phyloP scores from a whole-genome alignment of 805 yeast genomes.

The Lipomyces sp. region DNA sequence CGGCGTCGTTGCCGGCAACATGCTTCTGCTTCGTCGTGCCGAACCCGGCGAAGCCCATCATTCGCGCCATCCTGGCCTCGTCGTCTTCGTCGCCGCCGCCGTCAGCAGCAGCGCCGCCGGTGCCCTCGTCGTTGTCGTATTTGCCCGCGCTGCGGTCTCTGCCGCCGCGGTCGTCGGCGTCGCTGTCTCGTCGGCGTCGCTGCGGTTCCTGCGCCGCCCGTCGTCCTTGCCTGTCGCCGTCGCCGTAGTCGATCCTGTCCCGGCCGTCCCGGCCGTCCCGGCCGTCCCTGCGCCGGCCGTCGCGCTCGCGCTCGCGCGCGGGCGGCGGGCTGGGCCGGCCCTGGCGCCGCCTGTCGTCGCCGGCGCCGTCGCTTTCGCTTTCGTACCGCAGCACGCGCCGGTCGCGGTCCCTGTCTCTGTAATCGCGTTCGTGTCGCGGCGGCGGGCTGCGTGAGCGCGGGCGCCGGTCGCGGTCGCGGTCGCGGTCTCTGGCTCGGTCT shows the following conservation, averaged over 20 bases:
- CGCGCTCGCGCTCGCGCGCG: too few relatives aligned
- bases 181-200: background rate
- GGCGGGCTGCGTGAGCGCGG: background rate
- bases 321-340: too few relatives aligned
- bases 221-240: too few relatives aligned
- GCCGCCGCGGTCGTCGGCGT: background rate
- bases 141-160: slow-evolving; percentile 4
- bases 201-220: background rate
- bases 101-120: slow-evolving; percentile 14
- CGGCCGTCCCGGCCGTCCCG: background rate
- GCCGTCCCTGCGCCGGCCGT: background rate
- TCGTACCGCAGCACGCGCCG: background rate
- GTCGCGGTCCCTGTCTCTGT: background rate
- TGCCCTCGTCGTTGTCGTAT: slow-evolving; percentile 9
- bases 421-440: background rate
- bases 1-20: slow-evolving; percentile 41
- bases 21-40: slow-evolving; percentile 42
- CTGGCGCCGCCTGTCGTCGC: too few relatives aligned
- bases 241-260: too few relatives aligned
- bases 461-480: background rate
- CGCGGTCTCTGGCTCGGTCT: slow-evolving; percentile 1
- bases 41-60: slow-evolving; percentile 46
- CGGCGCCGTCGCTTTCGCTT: background rate
- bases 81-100: slow-evolving; percentile 23
- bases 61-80: slow-evolving; percentile 36